phyloP scores from a whole-genome alignment of 352 stramenopile genomes.

The Phytophthora nicotianae region DNA sequence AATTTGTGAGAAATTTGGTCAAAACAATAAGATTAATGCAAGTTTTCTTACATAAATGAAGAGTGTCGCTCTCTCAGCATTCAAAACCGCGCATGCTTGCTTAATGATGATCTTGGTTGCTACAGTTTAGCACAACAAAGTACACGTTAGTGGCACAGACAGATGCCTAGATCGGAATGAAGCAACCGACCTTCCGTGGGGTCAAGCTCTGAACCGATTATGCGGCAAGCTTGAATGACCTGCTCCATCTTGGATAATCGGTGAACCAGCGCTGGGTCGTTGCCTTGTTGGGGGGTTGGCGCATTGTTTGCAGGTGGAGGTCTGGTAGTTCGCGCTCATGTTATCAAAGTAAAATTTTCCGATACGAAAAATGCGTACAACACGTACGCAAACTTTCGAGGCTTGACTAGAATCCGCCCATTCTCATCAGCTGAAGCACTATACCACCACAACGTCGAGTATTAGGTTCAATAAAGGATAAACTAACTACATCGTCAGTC shows the following conservation, averaged over 20 bases:
- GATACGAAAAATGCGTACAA: neutral
- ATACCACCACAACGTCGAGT: conserved; percentile 1
- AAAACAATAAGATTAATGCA: neutral
- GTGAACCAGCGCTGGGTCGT: conserved; percentile 56
- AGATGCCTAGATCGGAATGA: neutral
- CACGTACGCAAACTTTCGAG: conserved; percentile 65
- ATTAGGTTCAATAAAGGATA: neutral
- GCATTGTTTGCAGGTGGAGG: neutral
- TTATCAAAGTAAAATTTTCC: neutral
- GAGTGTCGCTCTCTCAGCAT: conserved; percentile 88
- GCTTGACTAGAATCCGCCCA: conserved; percentile 75
- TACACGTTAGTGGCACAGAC: neutral
- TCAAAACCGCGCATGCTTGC: conserved; percentile 86
- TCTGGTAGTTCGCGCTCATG: conserved; percentile 3
- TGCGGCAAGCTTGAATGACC: conserved; percentile 73
- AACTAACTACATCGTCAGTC: neutral
- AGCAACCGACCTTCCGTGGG: conserved; percentile 69
- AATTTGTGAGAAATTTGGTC: neutral
- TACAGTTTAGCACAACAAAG: conserved; percentile 28
- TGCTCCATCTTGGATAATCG: conserved; percentile 77
- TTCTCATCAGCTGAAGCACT: conserved; percentile 87
- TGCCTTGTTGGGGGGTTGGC: conserved; percentile 13
- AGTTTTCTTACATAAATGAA: conserved; percentile 83
- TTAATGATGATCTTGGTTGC: conserved; percentile 88
- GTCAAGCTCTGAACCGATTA: conserved; percentile 83